Conservation (phyloP, 1,284 basidiomycete genomes). For the Puccinia brachypodii region DNA sequence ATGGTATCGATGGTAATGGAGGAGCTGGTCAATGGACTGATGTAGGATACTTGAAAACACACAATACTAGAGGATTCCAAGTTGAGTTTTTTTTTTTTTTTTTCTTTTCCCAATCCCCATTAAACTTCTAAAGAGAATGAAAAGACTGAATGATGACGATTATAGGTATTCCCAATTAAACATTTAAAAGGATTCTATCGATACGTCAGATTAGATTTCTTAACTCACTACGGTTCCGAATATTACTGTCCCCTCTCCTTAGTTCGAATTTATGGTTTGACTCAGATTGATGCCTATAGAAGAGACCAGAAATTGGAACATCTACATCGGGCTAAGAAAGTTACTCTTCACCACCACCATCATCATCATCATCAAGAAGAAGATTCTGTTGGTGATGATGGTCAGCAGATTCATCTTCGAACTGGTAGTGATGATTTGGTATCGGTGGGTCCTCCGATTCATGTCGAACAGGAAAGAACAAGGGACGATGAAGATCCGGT, state of each 20-base stretch:
- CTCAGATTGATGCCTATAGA: conserved; percentile 93
- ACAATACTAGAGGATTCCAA: conserved; percentile 89
- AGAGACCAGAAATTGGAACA: conserved; percentile 66
- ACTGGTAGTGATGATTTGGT: too few species aligned
- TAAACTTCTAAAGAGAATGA: neutral
- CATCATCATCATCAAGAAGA: neutral
- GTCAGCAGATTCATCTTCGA: neutral
- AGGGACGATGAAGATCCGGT: too few species aligned
- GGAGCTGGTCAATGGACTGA: conserved; percentile 58
- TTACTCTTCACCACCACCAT: neutral
- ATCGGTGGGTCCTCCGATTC: too few species aligned
- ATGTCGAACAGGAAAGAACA: too few species aligned
- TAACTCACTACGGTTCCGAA: conserved; percentile 88
- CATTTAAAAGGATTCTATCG: conserved; percentile 75
- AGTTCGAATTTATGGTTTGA: conserved; percentile 89
- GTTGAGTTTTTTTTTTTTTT: conserved; percentile 58
- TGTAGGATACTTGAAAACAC: conserved; percentile 73
- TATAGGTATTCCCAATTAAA: conserved; percentile 67
- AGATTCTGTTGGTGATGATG: too few species aligned
- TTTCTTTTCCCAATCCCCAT: neutral
- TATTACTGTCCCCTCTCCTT: conserved; percentile 95
- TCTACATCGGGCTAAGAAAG: conserved; percentile 60
- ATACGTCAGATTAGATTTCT: conserved; percentile 90
- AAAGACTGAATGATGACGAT: too few species aligned
- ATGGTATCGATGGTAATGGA: too few species aligned